These are phyloP conservation scores for Oryza meyeriana DNA, from an alignment of 176 grass and related monocot genomes.

Conservation along the genomic window DNA sequence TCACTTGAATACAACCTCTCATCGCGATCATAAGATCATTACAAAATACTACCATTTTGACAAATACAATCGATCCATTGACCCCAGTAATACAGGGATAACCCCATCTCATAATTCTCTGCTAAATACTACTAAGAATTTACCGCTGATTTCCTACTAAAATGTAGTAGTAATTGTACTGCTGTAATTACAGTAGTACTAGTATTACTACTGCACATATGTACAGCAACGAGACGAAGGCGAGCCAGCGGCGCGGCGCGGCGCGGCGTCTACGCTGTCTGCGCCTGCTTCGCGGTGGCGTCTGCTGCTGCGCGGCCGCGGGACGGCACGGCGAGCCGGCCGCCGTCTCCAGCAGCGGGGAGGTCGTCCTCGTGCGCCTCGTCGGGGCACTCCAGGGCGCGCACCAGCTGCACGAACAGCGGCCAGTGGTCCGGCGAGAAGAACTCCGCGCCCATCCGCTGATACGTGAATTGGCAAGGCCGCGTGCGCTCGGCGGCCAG, in stretches of 20 bases:
- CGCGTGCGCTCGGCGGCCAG: conserved; percentile 1
- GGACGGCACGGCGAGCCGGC: background rate
- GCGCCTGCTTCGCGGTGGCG: conserved; percentile 32
- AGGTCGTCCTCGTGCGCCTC: conserved; percentile 50
- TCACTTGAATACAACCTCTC: background rate
- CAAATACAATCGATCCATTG: background rate
- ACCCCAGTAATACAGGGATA: background rate
- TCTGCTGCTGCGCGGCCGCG: background rate
- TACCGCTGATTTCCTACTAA: background rate
- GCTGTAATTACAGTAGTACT: background rate
- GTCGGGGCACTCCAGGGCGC: conserved; percentile 39
- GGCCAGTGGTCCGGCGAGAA: conserved; percentile 78
- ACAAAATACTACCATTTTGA: background rate
- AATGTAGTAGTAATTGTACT: background rate
- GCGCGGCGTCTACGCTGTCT: conserved; percentile 29
- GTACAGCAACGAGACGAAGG: background rate
- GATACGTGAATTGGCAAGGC: conserved; percentile 36
- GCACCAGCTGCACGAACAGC: conserved; percentile 45
- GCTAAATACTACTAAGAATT: background rate
- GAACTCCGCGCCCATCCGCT: conserved; percentile 64
- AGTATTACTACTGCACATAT: background rate
- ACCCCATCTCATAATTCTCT: background rate
- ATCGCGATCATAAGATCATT: background rate
- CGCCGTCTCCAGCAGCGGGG: background rate
- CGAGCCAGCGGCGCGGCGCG: background rate